These are phyloP conservation scores for Tetragonia tetragonoides DNA, from an alignment of 148 eudicot genomes.

Conservation along the genomic window DNA sequence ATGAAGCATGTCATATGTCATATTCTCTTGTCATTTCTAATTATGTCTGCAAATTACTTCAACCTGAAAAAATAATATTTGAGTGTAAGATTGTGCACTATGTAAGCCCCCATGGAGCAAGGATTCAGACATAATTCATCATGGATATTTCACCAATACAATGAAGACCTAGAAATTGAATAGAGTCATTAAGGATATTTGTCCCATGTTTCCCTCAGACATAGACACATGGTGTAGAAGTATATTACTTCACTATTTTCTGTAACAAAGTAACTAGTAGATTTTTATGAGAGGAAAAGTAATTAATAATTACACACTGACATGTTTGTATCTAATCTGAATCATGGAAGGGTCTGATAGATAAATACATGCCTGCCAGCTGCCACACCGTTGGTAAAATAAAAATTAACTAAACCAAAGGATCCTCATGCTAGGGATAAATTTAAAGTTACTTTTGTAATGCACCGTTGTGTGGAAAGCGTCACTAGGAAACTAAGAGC, in stretches of 20 bases:
- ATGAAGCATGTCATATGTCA: not conserved
- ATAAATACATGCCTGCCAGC: not conserved
- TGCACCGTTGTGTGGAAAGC: not conserved
- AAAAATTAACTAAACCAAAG: not conserved
- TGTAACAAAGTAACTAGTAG: not conserved
- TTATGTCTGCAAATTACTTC: not conserved
- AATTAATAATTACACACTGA: no score
- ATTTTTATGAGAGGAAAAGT: no score
- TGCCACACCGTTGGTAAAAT: not conserved
- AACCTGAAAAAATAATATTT: not conserved
- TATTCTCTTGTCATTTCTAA: not conserved
- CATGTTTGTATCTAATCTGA: not conserved
- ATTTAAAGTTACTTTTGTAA: not conserved
- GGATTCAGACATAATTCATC: not conserved
- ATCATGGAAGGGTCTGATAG: not conserved
- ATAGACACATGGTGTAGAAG: conserved; percentile 3
- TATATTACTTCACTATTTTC: not conserved
- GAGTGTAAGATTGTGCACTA: no score
- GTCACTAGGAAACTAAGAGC: not conserved
- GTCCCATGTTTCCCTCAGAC: not conserved
- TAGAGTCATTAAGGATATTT: not conserved
- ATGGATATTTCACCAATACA: not conserved
- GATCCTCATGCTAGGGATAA: not conserved
- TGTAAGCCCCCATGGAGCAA: not conserved
- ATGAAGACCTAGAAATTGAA: not conserved